Base-by-base conservation (phyloP, 2,329 filamentous ascomycete species). In the Clarireedia hainanense region DNA sequence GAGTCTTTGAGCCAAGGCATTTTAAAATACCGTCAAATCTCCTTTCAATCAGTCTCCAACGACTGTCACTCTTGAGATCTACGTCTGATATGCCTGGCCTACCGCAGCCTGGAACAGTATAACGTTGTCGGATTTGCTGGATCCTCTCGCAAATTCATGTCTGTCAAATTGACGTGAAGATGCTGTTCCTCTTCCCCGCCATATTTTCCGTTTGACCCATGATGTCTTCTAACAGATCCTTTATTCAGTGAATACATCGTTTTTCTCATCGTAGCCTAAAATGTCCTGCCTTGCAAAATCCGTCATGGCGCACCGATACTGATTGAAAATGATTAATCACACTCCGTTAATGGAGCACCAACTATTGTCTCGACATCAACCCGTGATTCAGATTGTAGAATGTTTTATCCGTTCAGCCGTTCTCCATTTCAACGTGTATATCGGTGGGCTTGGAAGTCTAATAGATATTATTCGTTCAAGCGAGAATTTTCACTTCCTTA, bases 1-100 rank as follows among this genome's bases (percentile, higher is more conserved):
- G 46, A 48, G 57, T 48, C 50, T 52, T 52, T 39, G 47, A 47
- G 46, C 52, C 47, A 57, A 61, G 43, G 47, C 57, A 64, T 60
- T 63, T 37, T 42, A 56, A 53, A 57, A 48, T 12, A 5, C 30
- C 30, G 17, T 51, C 42, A 37, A 9, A 55, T 50, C 26, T 47
- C 39, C 40, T 45, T 39, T 27, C n/a, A 14, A 15, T 34, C 30
- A 12, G 30, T 34, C 30, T 34, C 9, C 30, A 50, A 45, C 27
- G n/a, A 9, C 17, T 48, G 6, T 17, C 40, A 10, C 40, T 43
- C 4, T 43, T 17, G 15, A n/a, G 47, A 34, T 37, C 40, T 34
- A 27, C 43, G 15, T 15, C 26, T 23, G 43, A 24, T 43, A 4
- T 34, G 4, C 30, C 9, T 9, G 12, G 30, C 30, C 30, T 12